A percentile compares a stretch with the other conserved stretches of the same genome.
Conservation (phyloP, 495 filamentous ascomycete genomes). For the Saxophila tyrrhenica region DNA sequence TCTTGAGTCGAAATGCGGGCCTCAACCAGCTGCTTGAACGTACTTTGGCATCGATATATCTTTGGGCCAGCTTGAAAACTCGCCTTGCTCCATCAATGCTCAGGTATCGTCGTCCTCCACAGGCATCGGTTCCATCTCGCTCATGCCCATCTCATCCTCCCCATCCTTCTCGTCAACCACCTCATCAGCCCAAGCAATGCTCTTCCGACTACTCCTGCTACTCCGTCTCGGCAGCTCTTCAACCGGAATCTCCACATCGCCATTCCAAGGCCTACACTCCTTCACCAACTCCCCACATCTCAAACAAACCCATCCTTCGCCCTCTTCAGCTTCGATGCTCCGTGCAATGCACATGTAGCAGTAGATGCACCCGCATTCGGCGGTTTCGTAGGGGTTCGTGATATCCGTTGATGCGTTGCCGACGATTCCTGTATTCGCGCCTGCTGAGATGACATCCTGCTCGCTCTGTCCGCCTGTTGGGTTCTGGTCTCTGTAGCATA, state of each 20-base stretch:
- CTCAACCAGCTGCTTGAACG: no score
- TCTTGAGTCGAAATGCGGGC: no score
- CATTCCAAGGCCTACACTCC: constrained; percentile 86
- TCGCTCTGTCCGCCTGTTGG: constrained; percentile 45
- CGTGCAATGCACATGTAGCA: constrained; percentile 96
- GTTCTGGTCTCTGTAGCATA: constrained; percentile 91
- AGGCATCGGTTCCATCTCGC: constrained; percentile 27
- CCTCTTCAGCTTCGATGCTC: constrained; percentile 81
- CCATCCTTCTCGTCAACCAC: constrained; percentile 10
- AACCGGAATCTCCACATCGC: constrained; percentile 54
- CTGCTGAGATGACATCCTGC: constrained; percentile 48
- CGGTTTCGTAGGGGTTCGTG: constrained; percentile 88
- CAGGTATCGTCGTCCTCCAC: constrained; percentile 18
- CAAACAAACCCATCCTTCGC: constrained; percentile 91
- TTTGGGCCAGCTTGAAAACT: neutral
- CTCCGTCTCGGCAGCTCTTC: neutral
- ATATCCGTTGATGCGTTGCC: constrained; percentile 89
- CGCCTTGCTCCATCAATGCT: neutral
- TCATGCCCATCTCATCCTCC: constrained; percentile 16
- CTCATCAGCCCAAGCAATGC: constrained; percentile 27
- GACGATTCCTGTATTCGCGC: constrained; percentile 56
- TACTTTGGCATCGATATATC: neutral
- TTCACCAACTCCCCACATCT: constrained; percentile 77
- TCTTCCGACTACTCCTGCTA: constrained; percentile 20
- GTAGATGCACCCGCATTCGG: constrained; percentile 86